Evolutionary conservation across 768 basidiomycete species (phyloP).

Genomic region (Tulasnella sp.): DNA sequence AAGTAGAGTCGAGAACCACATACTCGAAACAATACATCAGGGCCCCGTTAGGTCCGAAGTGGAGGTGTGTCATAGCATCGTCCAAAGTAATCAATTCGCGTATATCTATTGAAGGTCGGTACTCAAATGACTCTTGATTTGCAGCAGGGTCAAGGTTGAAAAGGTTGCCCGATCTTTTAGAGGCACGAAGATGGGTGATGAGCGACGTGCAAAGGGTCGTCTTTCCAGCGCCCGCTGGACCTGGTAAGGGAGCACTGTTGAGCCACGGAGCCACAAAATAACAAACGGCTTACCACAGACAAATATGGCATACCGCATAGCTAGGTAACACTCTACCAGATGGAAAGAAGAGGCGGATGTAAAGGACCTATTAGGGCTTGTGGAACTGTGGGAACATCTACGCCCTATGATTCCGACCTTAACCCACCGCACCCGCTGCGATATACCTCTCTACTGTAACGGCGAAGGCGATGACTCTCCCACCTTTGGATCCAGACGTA

Average conservation of each 20-base stretch:
- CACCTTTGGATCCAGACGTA: constrained; percentile 60
- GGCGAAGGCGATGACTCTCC: constrained; percentile 39
- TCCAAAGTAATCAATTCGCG: constrained; percentile 81
- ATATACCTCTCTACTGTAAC: too few relatives aligned
- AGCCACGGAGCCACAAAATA: neutral
- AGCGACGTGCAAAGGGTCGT: constrained; percentile 84
- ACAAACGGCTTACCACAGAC: constrained; percentile 28
- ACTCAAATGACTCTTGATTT: constrained; percentile 71
- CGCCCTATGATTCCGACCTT: too few relatives aligned
- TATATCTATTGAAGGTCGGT: constrained; percentile 88
- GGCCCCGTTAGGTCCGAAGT: constrained; percentile 94
- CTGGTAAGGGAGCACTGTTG: constrained; percentile 33
- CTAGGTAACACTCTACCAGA: too few relatives aligned
- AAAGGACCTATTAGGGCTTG: too few relatives aligned
- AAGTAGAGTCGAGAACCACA: constrained; percentile 39
- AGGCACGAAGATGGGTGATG: constrained; percentile 73
- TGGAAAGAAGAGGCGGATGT: too few relatives aligned
- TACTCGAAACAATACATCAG: constrained; percentile 99
- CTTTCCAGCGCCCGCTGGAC: constrained; percentile 98
- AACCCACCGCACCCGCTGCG: too few relatives aligned
- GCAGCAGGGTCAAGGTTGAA: constrained; percentile 98
- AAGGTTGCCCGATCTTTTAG: constrained; percentile 76
- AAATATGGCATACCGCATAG: constrained; percentile 73
- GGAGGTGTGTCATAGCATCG: constrained; percentile 92
- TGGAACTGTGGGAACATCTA: too few relatives aligned